phyloP scores from a whole-genome alignment of 257 asterid species.

The Eustoma russellianum region DNA sequence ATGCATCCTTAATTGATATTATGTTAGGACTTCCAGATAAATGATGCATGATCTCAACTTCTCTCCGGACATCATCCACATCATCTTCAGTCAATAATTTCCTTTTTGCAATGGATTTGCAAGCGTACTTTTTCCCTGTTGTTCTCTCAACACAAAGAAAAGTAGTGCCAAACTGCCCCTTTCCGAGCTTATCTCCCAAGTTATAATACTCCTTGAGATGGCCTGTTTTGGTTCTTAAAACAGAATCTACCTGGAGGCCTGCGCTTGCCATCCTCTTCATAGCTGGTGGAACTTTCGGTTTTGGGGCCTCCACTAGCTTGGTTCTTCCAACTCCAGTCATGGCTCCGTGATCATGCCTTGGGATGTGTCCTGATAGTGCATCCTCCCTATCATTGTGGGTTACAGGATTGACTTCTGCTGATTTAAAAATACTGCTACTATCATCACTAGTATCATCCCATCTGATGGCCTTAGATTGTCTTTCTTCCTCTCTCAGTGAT shows the following conservation, averaged over 20 bases:
- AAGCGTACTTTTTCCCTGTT: conserved; percentile 52
- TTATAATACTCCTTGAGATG: conserved; percentile 56
- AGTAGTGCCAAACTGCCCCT: conserved; percentile 81
- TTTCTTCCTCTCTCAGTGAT: conserved; percentile 15
- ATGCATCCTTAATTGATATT: conserved; percentile 71
- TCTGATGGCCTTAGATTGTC: conserved; percentile 9
- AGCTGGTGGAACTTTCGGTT: conserved; percentile 24
- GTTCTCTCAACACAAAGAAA: conserved; percentile 54
- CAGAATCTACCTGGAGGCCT: conserved; percentile 66
- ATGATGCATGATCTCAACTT: conserved; percentile 89
- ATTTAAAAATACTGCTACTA: background rate
- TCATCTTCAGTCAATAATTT: conserved; percentile 61
- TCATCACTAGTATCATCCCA: conserved; percentile 20
- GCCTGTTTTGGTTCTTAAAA: conserved; percentile 59
- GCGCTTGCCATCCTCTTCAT: conserved; percentile 57
- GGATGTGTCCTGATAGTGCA: background rate
- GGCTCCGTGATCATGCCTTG: background rate
- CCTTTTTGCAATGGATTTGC: conserved; percentile 80
- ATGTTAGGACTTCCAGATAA: conserved; percentile 68
- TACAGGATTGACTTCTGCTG: background rate
- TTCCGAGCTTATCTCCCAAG: conserved; percentile 71
- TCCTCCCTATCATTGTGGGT: background rate
- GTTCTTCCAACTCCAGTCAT: conserved; percentile 2
- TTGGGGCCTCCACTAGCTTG: conserved; percentile 22
- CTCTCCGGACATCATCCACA: conserved; percentile 89